Conservation (phyloP, 495 filamentous ascomycete genomes). For the Penicillium verhagenii region DNA sequence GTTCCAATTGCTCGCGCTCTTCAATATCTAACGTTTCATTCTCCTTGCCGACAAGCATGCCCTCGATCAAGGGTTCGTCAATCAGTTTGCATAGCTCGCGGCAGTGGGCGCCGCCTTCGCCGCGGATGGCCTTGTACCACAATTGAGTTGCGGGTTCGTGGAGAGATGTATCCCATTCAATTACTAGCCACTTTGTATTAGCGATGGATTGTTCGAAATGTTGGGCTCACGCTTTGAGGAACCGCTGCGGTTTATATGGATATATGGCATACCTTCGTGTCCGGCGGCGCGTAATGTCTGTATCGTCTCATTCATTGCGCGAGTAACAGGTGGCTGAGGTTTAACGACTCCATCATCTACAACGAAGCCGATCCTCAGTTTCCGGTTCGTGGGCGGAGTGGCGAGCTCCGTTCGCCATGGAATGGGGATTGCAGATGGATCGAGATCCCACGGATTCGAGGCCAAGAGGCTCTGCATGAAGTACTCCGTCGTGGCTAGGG, state of each 20-base stretch:
- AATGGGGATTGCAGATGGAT: slow-evolving; percentile 40
- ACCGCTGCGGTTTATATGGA: not conserved
- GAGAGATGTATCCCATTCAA: slow-evolving; percentile 38
- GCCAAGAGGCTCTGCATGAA: slow-evolving; percentile 41
- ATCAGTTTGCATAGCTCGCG: slow-evolving; percentile 45
- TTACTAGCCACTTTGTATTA: slow-evolving; percentile 25
- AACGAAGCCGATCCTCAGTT: slow-evolving; percentile 51
- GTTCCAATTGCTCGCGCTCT: slow-evolving; percentile 30
- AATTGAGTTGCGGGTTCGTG: slow-evolving; percentile 25
- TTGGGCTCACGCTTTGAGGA: not conserved
- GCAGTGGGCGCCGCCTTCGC: slow-evolving; percentile 57
- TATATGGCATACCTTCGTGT: slow-evolving; percentile 34
- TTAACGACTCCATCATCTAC: slow-evolving; percentile 51
- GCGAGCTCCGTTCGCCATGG: slow-evolving; percentile 39
- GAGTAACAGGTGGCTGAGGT: slow-evolving; percentile 51
- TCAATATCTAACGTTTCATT: slow-evolving; percentile 21
- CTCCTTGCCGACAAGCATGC: slow-evolving; percentile 35
- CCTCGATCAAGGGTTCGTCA: slow-evolving; percentile 54
- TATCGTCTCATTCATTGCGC: slow-evolving; percentile 39
- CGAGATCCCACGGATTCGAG: slow-evolving; percentile 39
- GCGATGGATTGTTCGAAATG: too few relatives aligned
- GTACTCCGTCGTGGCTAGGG: slow-evolving; percentile 37
- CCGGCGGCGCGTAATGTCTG: slow-evolving; percentile 40
- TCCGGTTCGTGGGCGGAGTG: slow-evolving; percentile 15
- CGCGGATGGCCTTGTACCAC: slow-evolving; percentile 52